These are phyloP conservation scores for Coemansia sp. DNA, from an alignment of 192 early-diverging fungal genomes.

Conservation along the genomic window DNA sequence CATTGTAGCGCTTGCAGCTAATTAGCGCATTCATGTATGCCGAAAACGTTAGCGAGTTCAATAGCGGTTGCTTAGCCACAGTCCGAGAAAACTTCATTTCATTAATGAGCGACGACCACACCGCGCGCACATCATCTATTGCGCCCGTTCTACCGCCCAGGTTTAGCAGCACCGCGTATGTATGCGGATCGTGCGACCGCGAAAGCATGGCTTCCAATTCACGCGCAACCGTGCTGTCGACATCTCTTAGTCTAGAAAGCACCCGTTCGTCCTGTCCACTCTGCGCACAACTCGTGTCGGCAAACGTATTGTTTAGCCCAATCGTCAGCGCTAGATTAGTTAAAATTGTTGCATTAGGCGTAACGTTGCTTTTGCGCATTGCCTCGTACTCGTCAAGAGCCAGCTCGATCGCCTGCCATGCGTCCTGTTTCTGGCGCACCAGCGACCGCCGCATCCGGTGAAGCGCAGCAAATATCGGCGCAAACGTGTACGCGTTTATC, in stretches of 20 bases:
- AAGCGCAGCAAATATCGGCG: constrained; percentile 39
- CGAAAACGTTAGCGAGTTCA: constrained; percentile 36
- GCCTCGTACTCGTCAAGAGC: constrained; percentile 37
- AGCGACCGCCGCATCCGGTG: constrained; percentile 23
- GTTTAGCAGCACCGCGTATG: constrained; percentile 33
- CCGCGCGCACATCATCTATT: constrained; percentile 16
- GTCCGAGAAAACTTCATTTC: constrained; percentile 11
- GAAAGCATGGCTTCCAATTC: constrained; percentile 35
- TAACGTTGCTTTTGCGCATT: constrained; percentile 18
- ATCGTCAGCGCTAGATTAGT: constrained; percentile 41
- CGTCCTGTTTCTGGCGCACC: constrained; percentile 12
- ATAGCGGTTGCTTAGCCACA: constrained; percentile 5
- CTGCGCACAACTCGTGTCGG: not conserved
- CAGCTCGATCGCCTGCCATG: constrained; percentile 15
- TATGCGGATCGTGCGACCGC: constrained; percentile 26
- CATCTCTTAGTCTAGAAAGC: not conserved
- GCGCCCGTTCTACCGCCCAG: constrained; percentile 11
- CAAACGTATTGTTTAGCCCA: constrained; percentile 23
- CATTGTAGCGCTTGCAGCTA: constrained; percentile 24
- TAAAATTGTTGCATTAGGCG: constrained; percentile 29
- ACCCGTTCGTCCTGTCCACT: not conserved
- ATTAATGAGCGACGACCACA: constrained; percentile 33
- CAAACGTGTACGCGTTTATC: constrained; percentile 23
- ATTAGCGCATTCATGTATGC: constrained; percentile 45
- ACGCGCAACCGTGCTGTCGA: constrained; percentile 10